These are phyloP conservation scores for Dactylellina sp. DNA, from an alignment of 2,329 filamentous ascomycete species.

Conservation along the genomic window DNA sequence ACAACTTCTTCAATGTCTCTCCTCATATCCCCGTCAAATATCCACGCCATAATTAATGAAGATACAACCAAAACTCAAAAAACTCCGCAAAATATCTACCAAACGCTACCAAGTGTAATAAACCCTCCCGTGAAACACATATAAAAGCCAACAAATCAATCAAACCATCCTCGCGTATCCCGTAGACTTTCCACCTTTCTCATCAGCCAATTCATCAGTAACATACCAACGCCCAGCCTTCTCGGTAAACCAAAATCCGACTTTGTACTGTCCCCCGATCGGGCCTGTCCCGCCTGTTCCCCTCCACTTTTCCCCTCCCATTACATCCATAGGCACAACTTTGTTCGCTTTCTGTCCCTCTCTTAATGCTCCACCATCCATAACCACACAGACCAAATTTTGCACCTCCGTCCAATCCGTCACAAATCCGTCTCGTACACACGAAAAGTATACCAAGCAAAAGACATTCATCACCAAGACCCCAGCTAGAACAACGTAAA, in stretches of 20 bases:
- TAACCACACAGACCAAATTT: constrained; percentile 71
- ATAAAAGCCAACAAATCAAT: no score
- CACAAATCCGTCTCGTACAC: constrained; percentile 71
- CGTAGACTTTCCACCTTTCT: constrained; percentile 23
- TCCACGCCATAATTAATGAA: no score
- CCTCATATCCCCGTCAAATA: no score
- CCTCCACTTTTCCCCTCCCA: constrained; percentile 25
- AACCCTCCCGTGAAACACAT: no score
- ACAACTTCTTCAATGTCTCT: no score
- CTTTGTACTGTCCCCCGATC: constrained; percentile 47
- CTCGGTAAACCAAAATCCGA: constrained; percentile 55
- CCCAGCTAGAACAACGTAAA: constrained; percentile 74
- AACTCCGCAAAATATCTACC: neutral
- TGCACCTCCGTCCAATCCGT: constrained; percentile 83
- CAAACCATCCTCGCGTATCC: constrained; percentile 24
- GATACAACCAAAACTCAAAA: neutral
- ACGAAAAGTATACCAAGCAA: constrained; percentile 73
- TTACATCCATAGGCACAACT: neutral
- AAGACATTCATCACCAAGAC: constrained; percentile 76
- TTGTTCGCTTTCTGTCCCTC: neutral
- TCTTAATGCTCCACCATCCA: constrained; percentile 46
- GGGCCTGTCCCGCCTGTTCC: constrained; percentile 48
- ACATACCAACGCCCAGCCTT: constrained; percentile 49
- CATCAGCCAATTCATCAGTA: constrained; percentile 20
- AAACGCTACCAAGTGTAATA: no score